phyloP scores from a whole-genome alignment of 345 rosid genomes.

The Citrus glauca region DNA sequence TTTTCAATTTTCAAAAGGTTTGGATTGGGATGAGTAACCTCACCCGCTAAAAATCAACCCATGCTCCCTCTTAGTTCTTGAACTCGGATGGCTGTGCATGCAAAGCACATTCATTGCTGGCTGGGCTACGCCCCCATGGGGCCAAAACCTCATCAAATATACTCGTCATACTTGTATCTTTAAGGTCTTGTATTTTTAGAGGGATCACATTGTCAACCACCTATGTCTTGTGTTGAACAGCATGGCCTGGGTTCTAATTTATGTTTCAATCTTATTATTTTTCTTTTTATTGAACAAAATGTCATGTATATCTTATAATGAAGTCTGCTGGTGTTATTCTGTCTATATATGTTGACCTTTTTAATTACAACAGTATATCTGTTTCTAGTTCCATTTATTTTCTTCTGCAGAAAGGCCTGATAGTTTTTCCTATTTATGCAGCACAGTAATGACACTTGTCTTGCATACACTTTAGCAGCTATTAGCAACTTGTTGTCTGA shows the following conservation, averaged over 20 bases:
- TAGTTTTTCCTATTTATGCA: constrained; percentile 41
- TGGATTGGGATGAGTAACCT: no score
- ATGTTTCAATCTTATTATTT: background rate
- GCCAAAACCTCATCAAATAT: background rate
- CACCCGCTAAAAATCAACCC: no score
- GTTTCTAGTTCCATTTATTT: background rate
- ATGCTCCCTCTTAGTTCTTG: no score
- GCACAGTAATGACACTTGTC: constrained; percentile 88
- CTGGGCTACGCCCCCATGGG: no score
- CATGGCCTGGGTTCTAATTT: background rate
- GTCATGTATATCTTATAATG: background rate
- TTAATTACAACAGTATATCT: background rate
- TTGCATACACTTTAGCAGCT: constrained; percentile 89
- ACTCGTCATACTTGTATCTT: background rate
- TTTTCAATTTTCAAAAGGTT: no score
- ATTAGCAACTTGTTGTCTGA: constrained; percentile 89
- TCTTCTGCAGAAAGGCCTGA: background rate
- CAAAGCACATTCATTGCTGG: no score
- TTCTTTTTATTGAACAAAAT: background rate
- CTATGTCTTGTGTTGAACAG: background rate
- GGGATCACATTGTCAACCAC: background rate
- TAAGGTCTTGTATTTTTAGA: background rate
- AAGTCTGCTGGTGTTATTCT: background rate
- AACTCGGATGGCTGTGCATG: no score
- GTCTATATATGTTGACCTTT: background rate